Percentiles rank a stretch among this genome's conserved stretches.
Conservation (phyloP, 2,329 filamentous ascomycete genomes). For the Penicillium verrucosum region DNA sequence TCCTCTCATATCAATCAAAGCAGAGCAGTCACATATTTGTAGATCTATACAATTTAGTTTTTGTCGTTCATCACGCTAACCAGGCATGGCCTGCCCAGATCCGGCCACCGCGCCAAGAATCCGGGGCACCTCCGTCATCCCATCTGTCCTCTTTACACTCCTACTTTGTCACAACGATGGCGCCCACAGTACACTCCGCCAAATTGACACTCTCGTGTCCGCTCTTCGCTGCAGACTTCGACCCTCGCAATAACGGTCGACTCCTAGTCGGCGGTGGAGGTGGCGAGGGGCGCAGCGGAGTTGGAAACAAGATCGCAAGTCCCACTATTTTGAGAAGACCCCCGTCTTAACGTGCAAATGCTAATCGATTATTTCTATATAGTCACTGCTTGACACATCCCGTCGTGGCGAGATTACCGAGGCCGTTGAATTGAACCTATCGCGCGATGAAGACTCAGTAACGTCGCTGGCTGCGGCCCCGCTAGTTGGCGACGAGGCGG, state of each 20-base stretch:
- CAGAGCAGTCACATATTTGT: background rate
- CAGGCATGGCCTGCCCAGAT: constrained; percentile 9
- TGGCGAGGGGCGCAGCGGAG: constrained; percentile 74
- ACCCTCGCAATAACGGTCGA: constrained; percentile 70
- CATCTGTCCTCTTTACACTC: constrained; percentile 22
- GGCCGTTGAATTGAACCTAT: constrained; percentile 71
- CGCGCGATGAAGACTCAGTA: constrained; percentile 82
- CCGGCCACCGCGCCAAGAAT: constrained; percentile 29
- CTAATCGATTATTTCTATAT: constrained; percentile 6
- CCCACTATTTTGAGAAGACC: constrained; percentile 3
- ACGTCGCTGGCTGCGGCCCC: constrained; percentile 71
- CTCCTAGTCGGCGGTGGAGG: constrained; percentile 85
- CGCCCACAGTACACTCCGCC: constrained; percentile 45
- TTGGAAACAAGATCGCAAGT: constrained; percentile 81
- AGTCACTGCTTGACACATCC: constrained; percentile 72
- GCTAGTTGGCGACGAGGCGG: constrained; percentile 49
- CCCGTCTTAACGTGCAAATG: background rate
- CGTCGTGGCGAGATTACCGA: constrained; percentile 61
- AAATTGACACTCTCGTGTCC: constrained; percentile 74
- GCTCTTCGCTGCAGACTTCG: constrained; percentile 83
- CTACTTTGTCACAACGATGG: constrained; percentile 29
- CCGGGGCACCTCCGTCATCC: constrained; percentile 24
- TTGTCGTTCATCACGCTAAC: constrained; percentile 5
- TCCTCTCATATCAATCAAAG: background rate
- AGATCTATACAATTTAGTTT: background rate